Evolutionary conservation across 495 filamentous ascomycete genomes (phyloP), one percentile per base, ranked within the genome.

Genomic region (Tuber borchii): DNA sequence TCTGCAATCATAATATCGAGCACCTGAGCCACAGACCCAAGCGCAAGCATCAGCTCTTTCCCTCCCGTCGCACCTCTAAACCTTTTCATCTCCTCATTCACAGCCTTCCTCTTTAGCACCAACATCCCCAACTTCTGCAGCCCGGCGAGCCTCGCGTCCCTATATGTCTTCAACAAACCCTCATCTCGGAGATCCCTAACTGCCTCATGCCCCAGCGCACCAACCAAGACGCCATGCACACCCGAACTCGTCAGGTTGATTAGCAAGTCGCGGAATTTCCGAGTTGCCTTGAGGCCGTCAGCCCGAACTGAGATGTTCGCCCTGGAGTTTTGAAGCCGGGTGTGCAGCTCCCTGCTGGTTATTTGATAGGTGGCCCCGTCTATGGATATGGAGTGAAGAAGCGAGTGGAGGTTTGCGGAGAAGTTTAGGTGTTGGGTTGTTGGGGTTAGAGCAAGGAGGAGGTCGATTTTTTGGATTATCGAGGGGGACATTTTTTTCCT

Each of bases 51-150:
- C 34, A 0, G 40, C 31, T 22, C 14, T 51, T 17, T 56, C 34
- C 34, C 22, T 34, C 44, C 56, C 7, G 22, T 44, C 68, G 39
- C 69, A 3, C 1, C 44, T 40, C 14, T 68, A 56, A 10, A 43
- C 51, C 45, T 74, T 31, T n/a, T 45, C 75, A 75, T 78, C 43
- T 43, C 56, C 37, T 46, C 80, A 6, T 82, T 75, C 51, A 68
- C 74, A 42, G 1, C 43, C 72, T 81, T 78, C 43, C 75, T 68
- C 72, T 44, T 74, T 74, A 78, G 70, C 69, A 83, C 81, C 31
- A 85, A 86, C 84, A 90, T 90, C 10, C 91, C 91, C 77, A 93
- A 80, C 75, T 92, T 81, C 84, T 93, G 93, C 83, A 87, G 73
- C 69, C 91, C 91, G 26, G 56, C 56, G 12, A 65, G 56, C 34